phyloP scores from a whole-genome alignment of 2,329 filamentous ascomycete genomes.

The Trichoderma atrobrunneum region DNA sequence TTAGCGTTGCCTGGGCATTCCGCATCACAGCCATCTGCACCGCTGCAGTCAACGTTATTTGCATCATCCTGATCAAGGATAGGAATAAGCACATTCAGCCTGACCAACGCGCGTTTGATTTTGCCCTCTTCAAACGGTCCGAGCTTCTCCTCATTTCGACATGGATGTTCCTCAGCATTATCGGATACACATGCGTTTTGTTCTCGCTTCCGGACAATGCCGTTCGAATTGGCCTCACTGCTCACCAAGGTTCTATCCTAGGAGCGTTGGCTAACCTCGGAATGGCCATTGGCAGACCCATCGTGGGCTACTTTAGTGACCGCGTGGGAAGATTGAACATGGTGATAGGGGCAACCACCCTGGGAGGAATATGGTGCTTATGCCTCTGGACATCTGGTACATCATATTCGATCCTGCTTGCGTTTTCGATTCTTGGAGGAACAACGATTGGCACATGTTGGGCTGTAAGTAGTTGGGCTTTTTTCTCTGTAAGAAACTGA shows the following conservation, averaged over 20 bases:
- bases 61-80: constrained; percentile 58
- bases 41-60: constrained; percentile 53
- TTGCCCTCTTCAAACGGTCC: constrained; percentile 33
- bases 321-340: constrained; percentile 61
- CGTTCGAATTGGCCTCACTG: constrained; percentile 53
- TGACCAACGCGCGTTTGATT: constrained; percentile 18
- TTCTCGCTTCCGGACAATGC: constrained; percentile 65
- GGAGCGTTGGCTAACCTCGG: constrained; percentile 62
- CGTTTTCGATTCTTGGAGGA: constrained; percentile 7
- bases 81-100: constrained; percentile 12
- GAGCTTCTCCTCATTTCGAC: constrained; percentile 57
- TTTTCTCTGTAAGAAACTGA: no score
- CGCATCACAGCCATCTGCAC: constrained; percentile 47
- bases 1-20: constrained; percentile 56
- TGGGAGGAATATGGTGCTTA: constrained; percentile 15
- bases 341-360: constrained; percentile 48
- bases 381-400: constrained; percentile 8
- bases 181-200: constrained; percentile 63
- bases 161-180: constrained; percentile 60
- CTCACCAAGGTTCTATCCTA: constrained; percentile 60
- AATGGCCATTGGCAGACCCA: constrained; percentile 55
- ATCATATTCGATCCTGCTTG: not conserved
- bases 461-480: not conserved
- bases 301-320: constrained; percentile 62
- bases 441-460: constrained; percentile 4